phyloP scores from a whole-genome alignment of 176 grass and related monocot genomes.

The Musa beccarii region DNA sequence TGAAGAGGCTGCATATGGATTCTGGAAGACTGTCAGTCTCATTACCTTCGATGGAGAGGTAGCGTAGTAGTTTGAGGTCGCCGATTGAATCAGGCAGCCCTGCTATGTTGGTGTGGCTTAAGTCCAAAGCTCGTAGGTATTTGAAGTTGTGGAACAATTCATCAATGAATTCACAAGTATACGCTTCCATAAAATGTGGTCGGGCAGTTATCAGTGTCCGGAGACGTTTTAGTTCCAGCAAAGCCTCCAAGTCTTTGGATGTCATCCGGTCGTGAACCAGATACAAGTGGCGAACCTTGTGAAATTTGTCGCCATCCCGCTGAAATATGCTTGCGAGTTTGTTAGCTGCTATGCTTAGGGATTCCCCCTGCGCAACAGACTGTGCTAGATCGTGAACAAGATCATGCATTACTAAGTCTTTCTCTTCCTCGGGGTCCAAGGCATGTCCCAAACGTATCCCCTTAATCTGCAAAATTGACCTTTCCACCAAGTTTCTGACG shows the following conservation, averaged over 20 bases:
- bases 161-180: no score
- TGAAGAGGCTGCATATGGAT: constrained; percentile 33
- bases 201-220: background rate
- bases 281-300: constrained; percentile 25
- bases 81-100: constrained; percentile 37
- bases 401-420: constrained; percentile 33
- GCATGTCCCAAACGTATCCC: no score
- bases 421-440: constrained; percentile 1
- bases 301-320: background rate
- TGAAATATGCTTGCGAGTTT: constrained; percentile 3
- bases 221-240: background rate
- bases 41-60: constrained; percentile 30
- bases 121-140: constrained; percentile 37
- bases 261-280: constrained; percentile 17
- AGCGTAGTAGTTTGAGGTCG: constrained; percentile 31
- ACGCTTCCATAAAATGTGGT: no score
- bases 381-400: constrained; percentile 35
- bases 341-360: constrained; percentile 14
- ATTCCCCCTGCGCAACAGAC: constrained; percentile 24
- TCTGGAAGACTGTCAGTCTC: constrained; percentile 25
- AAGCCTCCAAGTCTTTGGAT: background rate
- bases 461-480: constrained; percentile 16
- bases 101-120: constrained; percentile 18
- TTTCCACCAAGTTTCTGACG: constrained; percentile 21
- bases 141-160: background rate